Evolutionary conservation across 345 rosid species (phyloP).

Genomic region (Limnanthes douglasii): DNA sequence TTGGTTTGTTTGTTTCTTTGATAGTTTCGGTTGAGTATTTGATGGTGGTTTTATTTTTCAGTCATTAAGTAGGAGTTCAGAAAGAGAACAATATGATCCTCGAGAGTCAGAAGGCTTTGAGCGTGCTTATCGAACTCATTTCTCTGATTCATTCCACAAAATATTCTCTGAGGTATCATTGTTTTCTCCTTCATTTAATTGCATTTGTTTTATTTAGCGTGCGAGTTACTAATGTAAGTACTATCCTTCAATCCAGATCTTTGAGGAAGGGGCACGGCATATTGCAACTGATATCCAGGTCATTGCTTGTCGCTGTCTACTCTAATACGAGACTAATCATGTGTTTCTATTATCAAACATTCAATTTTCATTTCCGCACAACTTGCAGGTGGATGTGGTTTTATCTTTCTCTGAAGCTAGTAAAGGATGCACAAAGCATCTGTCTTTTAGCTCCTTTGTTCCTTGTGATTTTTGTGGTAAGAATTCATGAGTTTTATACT

Average conservation of each 20-base stretch:
- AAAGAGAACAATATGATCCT: conserved; percentile 29
- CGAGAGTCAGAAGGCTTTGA: conserved; percentile 37
- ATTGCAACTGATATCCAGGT: conserved; percentile 64
- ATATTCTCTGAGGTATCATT: conserved; percentile 73
- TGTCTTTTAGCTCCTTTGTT: conserved; percentile 58
- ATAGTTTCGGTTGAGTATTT: too few species aligned
- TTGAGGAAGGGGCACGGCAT: conserved; percentile 38
- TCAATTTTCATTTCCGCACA: conserved; percentile 2
- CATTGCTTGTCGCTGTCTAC: conserved; percentile 6
- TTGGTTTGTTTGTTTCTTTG: too few species aligned
- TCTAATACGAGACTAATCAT: conserved; percentile 6
- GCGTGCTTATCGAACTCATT: conserved; percentile 34
- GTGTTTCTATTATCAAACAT: conserved; percentile 9
- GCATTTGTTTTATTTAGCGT: conserved; percentile 5
- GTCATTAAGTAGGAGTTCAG: conserved; percentile 28
- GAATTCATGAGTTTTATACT: conserved; percentile 10
- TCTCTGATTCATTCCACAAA: conserved; percentile 81
- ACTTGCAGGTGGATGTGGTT: conserved; percentile 39
- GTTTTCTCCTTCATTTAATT: conserved; percentile 2
- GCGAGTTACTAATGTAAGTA: conserved; percentile 8
- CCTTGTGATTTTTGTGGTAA: conserved; percentile 77
- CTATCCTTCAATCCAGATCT: conserved; percentile 35
- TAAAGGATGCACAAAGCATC: conserved; percentile 66
- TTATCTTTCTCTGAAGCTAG: conserved; percentile 86
- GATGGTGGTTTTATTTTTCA: conserved; percentile 11